These are phyloP conservation scores for Boletus rubroflammeus DNA, from an alignment of 768 basidiomycete species.

Conservation along the genomic window DNA sequence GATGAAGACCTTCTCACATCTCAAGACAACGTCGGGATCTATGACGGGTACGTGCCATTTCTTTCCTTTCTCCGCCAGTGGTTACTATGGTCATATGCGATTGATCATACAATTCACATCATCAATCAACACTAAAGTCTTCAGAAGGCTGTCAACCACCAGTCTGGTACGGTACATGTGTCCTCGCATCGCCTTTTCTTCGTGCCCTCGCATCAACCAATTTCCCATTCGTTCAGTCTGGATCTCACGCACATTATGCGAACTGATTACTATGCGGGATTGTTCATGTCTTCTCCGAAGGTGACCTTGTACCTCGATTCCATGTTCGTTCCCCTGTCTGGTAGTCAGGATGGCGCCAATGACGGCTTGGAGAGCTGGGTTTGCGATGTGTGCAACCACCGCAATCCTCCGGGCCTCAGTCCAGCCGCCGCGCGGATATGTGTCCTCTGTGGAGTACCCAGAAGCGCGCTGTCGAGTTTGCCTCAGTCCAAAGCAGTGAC, in stretches of 20 bases:
- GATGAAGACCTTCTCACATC: constrained; percentile 74
- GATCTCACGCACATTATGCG: constrained; percentile 61
- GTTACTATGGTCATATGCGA: constrained; percentile 17
- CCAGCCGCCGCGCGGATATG: constrained; percentile 69
- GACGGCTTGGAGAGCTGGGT: constrained; percentile 62
- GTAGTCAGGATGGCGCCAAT: constrained; percentile 29
- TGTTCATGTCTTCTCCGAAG: constrained; percentile 88
- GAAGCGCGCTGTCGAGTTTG: constrained; percentile 35
- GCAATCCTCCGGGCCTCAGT: constrained; percentile 74
- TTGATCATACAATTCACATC: constrained; percentile 18
- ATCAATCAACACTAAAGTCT: constrained; percentile 41
- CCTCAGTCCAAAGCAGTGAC: constrained; percentile 30
- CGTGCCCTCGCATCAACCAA: constrained; percentile 50
- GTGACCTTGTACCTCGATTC: constrained; percentile 68
- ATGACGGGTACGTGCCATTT: constrained; percentile 70
- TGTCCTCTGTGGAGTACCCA: constrained; percentile 77
- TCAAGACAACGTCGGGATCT: constrained; percentile 84
- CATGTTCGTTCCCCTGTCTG: constrained; percentile 21
- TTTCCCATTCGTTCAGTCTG: constrained; percentile 61
- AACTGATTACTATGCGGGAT: constrained; percentile 86
- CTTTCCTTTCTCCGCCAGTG: background rate
- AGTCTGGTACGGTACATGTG: constrained; percentile 65
- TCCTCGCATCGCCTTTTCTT: constrained; percentile 88
- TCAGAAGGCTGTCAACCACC: constrained; percentile 80
- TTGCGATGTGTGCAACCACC: constrained; percentile 85